Conservation (phyloP, 768 basidiomycete species). For the Heimioporus sp. region DNA sequence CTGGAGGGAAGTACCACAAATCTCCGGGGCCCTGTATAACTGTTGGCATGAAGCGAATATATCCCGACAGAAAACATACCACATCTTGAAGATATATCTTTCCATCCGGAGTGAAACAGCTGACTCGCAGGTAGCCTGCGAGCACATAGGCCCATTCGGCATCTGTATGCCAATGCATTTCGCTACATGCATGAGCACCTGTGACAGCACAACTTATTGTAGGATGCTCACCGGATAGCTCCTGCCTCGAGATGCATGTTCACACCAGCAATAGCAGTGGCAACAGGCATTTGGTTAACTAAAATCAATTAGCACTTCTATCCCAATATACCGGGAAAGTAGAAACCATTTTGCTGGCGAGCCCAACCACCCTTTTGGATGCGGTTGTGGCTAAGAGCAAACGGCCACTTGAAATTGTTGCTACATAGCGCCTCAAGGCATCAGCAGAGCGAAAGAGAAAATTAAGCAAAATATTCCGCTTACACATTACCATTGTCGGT, state of each 20-base stretch:
- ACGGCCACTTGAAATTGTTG: conserved; percentile 61
- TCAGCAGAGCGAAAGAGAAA: background rate
- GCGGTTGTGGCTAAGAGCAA: conserved; percentile 58
- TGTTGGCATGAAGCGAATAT: conserved; percentile 13
- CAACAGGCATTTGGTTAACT: conserved; percentile 42
- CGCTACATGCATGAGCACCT: conserved; percentile 23
- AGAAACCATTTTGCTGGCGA: conserved; percentile 55
- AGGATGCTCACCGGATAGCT: conserved; percentile 35
- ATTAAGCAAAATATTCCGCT: conserved; percentile 7
- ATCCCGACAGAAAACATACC: conserved; percentile 33
- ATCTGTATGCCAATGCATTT: conserved; percentile 45
- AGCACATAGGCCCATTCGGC: conserved; percentile 55
- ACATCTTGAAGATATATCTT: conserved; percentile 52
- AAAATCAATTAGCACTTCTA: background rate
- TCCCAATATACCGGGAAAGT: background rate
- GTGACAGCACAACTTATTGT: background rate
- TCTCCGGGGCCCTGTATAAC: conserved; percentile 36
- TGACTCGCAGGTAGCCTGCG: conserved; percentile 46
- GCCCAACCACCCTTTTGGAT: conserved; percentile 66
- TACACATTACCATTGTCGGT: conserved; percentile 58
- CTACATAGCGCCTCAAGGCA: conserved; percentile 10
- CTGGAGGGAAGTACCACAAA: conserved; percentile 60
- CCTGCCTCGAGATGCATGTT: conserved; percentile 43
- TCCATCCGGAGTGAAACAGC: conserved; percentile 52
- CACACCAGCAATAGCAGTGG: conserved; percentile 38